Conservation (phyloP, 2,329 filamentous ascomycete genomes). For the Scleromitrula shiraiana region DNA sequence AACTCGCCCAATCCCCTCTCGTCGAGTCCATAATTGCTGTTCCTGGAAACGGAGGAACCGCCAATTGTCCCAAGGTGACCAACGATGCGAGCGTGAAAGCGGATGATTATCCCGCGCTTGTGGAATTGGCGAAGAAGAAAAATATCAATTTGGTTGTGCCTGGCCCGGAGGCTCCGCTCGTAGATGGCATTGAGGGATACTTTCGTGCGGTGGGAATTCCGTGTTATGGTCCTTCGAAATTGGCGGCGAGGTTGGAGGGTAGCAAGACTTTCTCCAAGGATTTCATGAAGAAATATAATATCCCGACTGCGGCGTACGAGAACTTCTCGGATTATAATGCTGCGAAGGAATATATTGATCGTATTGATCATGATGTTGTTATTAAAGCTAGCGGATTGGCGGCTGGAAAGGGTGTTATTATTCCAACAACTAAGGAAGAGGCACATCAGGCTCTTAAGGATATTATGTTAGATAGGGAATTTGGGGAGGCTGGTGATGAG, state of each 20-base stretch:
- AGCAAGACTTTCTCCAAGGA: constrained; percentile 97
- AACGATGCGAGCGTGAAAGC: constrained; percentile 62
- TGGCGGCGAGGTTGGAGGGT: constrained; percentile 66
- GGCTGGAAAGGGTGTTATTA: constrained; percentile 91
- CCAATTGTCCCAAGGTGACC: constrained; percentile 56
- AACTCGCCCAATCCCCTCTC: constrained; percentile 71
- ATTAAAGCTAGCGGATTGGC: constrained; percentile 92
- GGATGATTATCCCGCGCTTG: constrained; percentile 69
- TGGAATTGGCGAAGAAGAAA: constrained; percentile 65
- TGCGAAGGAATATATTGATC: constrained; percentile 67
- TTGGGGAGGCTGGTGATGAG: constrained; percentile 77
- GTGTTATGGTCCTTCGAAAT: constrained; percentile 70
- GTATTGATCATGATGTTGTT: constrained; percentile 65
- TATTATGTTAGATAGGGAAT: constrained; percentile 85
- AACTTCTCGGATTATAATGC: constrained; percentile 76
- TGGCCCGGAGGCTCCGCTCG: constrained; percentile 88
- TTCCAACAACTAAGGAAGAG: constrained; percentile 60
- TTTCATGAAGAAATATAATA: constrained; percentile 86
- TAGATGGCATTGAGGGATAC: constrained; percentile 79
- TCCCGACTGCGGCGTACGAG: constrained; percentile 84
- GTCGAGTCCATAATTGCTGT: constrained; percentile 68
- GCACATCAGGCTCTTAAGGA: constrained; percentile 73
- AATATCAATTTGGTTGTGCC: constrained; percentile 74
- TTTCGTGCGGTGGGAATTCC: constrained; percentile 67
- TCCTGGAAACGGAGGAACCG: constrained; percentile 84